Evolutionary conservation across 1,139 yeast genomes (phyloP).

Genomic region (Magnusiomyces ingens): DNA sequence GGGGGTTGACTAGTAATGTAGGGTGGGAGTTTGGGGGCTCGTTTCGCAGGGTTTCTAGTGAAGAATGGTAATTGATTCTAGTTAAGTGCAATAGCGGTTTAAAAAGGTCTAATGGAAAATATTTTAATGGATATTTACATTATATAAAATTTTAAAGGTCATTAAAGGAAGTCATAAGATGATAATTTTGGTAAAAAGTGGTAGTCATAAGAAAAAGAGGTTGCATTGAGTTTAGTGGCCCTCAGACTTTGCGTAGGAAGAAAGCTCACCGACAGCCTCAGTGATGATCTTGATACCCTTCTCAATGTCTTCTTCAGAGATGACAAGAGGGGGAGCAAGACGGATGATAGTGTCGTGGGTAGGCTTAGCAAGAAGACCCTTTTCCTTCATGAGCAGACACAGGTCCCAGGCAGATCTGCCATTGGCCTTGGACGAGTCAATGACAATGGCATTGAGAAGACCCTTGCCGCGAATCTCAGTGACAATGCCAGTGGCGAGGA

Average conservation of each 20-base stretch:
- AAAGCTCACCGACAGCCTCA: conserved; percentile 52
- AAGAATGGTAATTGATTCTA: too few relatives aligned
- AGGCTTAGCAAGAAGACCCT: conserved; percentile 92
- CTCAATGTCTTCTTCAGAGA: conserved; percentile 75
- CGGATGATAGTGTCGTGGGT: conserved; percentile 95
- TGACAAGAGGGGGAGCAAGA: conserved; percentile 92
- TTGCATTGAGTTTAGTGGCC: conserved; percentile 1
- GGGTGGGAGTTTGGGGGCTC: too few relatives aligned
- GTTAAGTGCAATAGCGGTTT: too few relatives aligned
- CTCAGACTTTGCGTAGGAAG: conserved; percentile 38
- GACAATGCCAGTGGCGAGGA: conserved; percentile 59
- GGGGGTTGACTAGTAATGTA: too few relatives aligned
- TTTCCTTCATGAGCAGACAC: conserved; percentile 79
- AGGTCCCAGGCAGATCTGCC: conserved; percentile 97
- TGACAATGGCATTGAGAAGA: conserved; percentile 81
- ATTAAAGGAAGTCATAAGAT: too few relatives aligned
- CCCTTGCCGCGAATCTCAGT: conserved; percentile 93
- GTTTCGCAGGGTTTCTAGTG: too few relatives aligned
- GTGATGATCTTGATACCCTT: conserved; percentile 74
- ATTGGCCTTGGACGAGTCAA: conserved; percentile 51
- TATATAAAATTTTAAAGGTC: too few relatives aligned
- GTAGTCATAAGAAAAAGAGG: too few relatives aligned
- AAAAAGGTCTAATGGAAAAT: too few relatives aligned
- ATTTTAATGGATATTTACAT: too few relatives aligned
- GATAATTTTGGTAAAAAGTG: too few relatives aligned